Evolutionary conservation across 768 basidiomycete species (phyloP), one percentile per base, ranked within the genome.

Genomic region (Guyanaporus albipodus): DNA sequence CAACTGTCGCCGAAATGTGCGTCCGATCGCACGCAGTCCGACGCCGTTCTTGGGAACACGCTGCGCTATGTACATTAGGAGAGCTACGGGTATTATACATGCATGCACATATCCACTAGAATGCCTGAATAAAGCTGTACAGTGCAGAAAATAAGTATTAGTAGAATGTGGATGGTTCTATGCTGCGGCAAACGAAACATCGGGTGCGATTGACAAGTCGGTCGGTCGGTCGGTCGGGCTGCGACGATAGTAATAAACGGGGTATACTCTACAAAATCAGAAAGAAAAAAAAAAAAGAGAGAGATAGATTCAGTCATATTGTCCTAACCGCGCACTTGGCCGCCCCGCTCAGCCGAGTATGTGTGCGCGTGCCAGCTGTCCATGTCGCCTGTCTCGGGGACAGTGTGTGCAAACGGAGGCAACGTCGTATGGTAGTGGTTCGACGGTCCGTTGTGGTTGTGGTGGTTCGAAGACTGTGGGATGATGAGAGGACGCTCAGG

Each of bases 321-420:
- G 28, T 28, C 67, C 70, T 74, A 83, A 56, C 80, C 77, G 61
- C 82, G 81, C 29, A 83, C 67, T 50, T 77, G 78, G 8, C 74
- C 62, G 21, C 83, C 62, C 27, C 83, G 78, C 62, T 84, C 82
- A 29, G 83, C 78, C 38, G 82, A 82, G 47, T 84, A 84, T 0
- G 48, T 49, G 41, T 63, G 60, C 6, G 71, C 60, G 53, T 83
- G 78, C 83, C 83, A 85, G 33, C 59, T 73, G 63, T 82, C 78
- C 63, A 83, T 73, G 44, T 71, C 73, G 28, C 70, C 67, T 39
- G 67, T 23, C 22, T 70, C 57, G 23, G 67, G 56, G 2, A 66
- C 63, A 15, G 68, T 66, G 56, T 74, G 72, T 34, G 77, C 67
- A 52, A 78, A 79, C 0, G 77, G 68, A 7, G 74, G 73, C 38